Base-by-base conservation (phyloP, 176 grass and related monocot genomes). In the Avena atlantica region DNA sequence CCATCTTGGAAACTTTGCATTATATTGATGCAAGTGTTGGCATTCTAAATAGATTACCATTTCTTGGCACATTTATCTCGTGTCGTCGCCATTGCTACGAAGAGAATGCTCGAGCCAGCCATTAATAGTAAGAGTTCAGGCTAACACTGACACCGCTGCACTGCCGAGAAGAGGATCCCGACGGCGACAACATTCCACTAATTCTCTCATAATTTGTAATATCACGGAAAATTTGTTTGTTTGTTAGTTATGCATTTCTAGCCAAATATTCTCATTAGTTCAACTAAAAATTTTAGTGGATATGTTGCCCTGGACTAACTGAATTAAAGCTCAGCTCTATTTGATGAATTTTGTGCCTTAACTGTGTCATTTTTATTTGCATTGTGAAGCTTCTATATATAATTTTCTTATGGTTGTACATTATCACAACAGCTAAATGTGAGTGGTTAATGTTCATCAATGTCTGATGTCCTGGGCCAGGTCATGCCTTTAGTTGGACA, bases 401-500 rank as follows among this genome's bases (percentile, higher is more conserved):
- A 25, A 21, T 53, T 34, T 31, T 56, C 42, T 45, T 45, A 45
- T 63, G 76, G 15, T 50, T 36, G 12, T 63, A 70, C 68, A 85
- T 81, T 79, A 6, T 45, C 52, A 63, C 24, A 55, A 31, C 25
- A 16, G 4, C 57, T 86, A 11, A 78, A 60, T 66, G 20, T 76
- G 36, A 37, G 14, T 81, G 13, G 10, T 77, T 52, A 85, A 29
- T 90, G 19, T 86, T 52, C 66, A 71, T 83, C 87, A 69, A 99
- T 92, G 87, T 99, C 97, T 84, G 94, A 99, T 86, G 94, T 99
- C 44, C 73, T 99, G 29, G 97, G 94, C 59, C 97, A 96, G 85
- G 95, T 99, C 83, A 99, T 96, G 97, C 97, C 92, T 81, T 90
- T 99, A 64, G 94, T 99, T 87, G 97, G 94, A 85, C 90, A 89